Evolutionary conservation across 148 eudicot genomes (phyloP), one percentile per base, ranked within the genome.

Genomic region (Nyssa sinensis): DNA sequence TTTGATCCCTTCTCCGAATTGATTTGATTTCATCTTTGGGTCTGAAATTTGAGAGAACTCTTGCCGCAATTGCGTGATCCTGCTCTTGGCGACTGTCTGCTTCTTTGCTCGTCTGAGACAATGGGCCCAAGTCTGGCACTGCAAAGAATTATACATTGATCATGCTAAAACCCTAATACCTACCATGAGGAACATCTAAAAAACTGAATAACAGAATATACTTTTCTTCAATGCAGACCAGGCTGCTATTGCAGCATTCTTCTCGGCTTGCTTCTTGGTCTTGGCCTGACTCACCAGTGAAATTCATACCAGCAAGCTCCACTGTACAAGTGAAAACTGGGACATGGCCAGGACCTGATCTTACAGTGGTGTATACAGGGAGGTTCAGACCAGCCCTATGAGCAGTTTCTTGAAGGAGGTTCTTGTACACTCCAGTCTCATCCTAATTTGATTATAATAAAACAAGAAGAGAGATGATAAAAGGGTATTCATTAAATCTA

Each of bases 401-500:
- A 75, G 87, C 86, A 34, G 87, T 86, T 68, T 83, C 87, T 64
- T 88, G 91, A 25, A 88, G 69, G 39, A 88, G 76, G 34, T 88
- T 88, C 81, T 85, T 85, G 74, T 85, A 88, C 72, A 88, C 88
- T 70, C 89, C 91, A 30, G 87, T 85, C 75, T 88, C 89, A 79
- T 85, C 88, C 88, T 87, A 69, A 4, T 19, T 2, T 14, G 37
- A 29, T 23, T 19, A 24, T 4, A 30, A 76, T 21, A 33, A 12
- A 51, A 60, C 24, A 30, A 71, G 21, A 47, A 41, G 44, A 57
- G 3, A 12, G 8, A 17, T 0, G 19, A 65, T 1, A 66, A 49
- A 60, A 67, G 0, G n/a, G n/a, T n/a, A n/a, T n/a, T n/a, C n/a
- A n/a, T n/a, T n/a, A n/a, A n/a, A n/a, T n/a, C n/a, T n/a, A n/a